Evolutionary conservation across 179 eudicot species (phyloP).

Genomic region (Beta lomatogona): DNA sequence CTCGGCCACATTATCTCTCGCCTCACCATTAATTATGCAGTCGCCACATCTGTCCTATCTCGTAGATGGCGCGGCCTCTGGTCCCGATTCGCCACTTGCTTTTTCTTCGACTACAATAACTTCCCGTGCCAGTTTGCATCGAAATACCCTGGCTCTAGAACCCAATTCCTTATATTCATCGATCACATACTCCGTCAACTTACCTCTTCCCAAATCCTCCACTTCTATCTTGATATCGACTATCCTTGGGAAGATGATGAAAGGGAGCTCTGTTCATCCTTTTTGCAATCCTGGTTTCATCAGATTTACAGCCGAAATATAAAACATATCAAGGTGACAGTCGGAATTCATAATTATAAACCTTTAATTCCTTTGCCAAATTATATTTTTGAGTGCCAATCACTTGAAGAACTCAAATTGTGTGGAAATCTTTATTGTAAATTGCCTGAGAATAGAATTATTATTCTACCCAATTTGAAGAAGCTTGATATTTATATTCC

Average conservation of each 20-base stretch:
- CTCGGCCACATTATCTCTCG: neutral
- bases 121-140: neutral
- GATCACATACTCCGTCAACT: neutral
- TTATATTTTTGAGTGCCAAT: neutral
- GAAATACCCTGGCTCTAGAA: neutral
- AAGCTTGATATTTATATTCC: neutral
- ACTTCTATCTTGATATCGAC: neutral
- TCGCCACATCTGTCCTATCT: neutral
- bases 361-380: too few relatives aligned
- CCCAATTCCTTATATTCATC: neutral
- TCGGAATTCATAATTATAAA: too few relatives aligned
- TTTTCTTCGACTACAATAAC: neutral
- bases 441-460: neutral
- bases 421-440: neutral
- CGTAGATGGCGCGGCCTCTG: conserved; percentile 4
- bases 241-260: neutral
- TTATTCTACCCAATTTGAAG: too few relatives aligned
- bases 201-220: neutral
- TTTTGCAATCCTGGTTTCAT: too few relatives aligned
- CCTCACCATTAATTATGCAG: neutral
- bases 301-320: too few relatives aligned
- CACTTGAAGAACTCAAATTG: neutral
- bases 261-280: neutral
- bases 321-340: too few relatives aligned
- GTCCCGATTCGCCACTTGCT: neutral